Evolutionary conservation across 108 stramenopile genomes (phyloP), one percentile per base, ranked within the genome.

Genomic region (Schizochytrium sp.): DNA sequence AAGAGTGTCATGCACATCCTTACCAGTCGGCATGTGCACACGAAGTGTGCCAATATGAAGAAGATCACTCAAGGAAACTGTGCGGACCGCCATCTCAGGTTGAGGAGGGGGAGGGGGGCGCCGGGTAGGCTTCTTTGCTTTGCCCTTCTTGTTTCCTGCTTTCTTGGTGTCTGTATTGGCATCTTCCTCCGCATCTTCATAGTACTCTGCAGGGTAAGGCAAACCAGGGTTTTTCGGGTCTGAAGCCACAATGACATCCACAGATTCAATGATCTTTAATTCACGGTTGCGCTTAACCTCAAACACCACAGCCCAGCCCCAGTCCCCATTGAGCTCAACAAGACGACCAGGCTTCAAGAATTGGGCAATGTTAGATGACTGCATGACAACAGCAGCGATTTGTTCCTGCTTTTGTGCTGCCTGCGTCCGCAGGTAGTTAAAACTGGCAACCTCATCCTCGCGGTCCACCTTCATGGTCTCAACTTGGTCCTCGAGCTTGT

Each of bases 271-370:
- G 17, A 3, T 38, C 57, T 42, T 41, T 28, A 12, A 1, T n/a
- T 59, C 41, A 12, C 57, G 28, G 3, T 76, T 15, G 83, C 94
- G 93, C 90, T 93, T 94, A 89, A 93, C 95, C 7, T 93, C 87
- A 17, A 96, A 92, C 45, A 97, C 83, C 17, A 96, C 94, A 72
- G 96, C 97, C 96, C 97, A 99, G 41, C 96, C 98, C 93, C 89
- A 99, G 72, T 19, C 50, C 40, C 89, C 90, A 45, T 46, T 4
- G 28, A 92, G 2, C 0, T 73, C 50, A 45, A 97, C 89, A 38
- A 98, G 90, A 28, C 98, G 93, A 13, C 97, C 97, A 8, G 95
- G 49, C 90, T 97, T 93, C 19, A 99, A 93, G 89, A 98, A 99
- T 42, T 95, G 97, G n/a, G 96, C 58, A 89, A 96, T 93, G 91